Conservation (phyloP, 176 grass and related monocot species). For the Carex pumila region DNA sequence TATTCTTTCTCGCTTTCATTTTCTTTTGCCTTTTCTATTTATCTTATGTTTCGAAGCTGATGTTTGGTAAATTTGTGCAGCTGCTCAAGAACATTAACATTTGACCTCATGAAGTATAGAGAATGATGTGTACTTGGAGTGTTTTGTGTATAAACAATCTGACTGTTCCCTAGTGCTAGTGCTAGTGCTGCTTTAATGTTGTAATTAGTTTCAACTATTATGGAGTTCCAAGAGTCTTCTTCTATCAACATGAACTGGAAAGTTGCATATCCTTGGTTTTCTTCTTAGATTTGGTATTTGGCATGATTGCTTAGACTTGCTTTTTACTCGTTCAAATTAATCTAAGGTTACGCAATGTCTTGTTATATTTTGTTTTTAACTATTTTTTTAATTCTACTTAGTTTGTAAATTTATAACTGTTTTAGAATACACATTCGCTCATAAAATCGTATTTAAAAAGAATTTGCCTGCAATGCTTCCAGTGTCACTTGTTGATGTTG, state of each 20-base stretch:
- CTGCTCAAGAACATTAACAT: constrained; percentile 92
- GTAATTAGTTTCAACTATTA: neutral
- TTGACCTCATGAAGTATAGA: constrained; percentile 85
- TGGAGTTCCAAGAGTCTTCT: neutral
- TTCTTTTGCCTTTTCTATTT: neutral
- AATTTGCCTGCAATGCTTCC: neutral
- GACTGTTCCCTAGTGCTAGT: neutral
- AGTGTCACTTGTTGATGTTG: neutral
- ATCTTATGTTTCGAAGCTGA: constrained; percentile 10
- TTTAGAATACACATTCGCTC: too few species aligned
- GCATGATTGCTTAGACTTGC: neutral
- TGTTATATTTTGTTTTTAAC: too few species aligned
- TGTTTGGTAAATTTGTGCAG: constrained; percentile 36
- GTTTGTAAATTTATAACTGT: too few species aligned
- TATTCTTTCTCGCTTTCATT: neutral
- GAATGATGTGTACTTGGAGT: constrained; percentile 26
- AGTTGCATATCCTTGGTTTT: neutral
- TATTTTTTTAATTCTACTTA: too few species aligned
- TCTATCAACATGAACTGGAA: neutral
- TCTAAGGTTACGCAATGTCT: too few species aligned
- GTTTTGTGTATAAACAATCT: constrained; percentile 5
- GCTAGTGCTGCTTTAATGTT: neutral
- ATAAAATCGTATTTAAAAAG: too few species aligned
- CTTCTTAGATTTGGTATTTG: neutral
- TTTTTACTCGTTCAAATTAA: neutral